phyloP scores from a whole-genome alignment of 495 filamentous ascomycete genomes.

The Podospora pseudoanserina region DNA sequence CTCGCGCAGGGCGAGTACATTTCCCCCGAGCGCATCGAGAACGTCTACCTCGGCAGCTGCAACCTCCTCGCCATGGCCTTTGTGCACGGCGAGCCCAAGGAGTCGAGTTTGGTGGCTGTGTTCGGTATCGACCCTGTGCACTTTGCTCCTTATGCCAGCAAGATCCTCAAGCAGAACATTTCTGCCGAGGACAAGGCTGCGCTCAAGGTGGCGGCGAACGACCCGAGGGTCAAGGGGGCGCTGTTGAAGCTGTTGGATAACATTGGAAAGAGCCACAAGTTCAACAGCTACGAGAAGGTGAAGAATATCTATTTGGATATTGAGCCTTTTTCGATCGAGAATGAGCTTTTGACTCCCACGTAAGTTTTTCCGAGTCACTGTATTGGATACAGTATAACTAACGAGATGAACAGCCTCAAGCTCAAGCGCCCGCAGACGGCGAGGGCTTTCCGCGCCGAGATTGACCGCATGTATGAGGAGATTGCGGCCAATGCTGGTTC shows the following conservation, averaged over 20 bases:
- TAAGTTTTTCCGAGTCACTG: conserved; percentile 49
- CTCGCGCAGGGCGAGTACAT: conserved; percentile 97
- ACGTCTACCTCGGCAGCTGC: conserved; percentile 78
- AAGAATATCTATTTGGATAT: conserved; percentile 68
- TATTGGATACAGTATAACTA: background rate
- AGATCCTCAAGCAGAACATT: conserved; percentile 66
- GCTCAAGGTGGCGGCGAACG: conserved; percentile 60
- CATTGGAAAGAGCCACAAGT: conserved; percentile 78
- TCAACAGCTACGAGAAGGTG: conserved; percentile 85
- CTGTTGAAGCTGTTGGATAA: conserved; percentile 76
- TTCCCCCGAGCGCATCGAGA: conserved; percentile 94
- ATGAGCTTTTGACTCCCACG: conserved; percentile 94
- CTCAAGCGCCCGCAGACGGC: conserved; percentile 88
- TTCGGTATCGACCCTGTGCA: conserved; percentile 79
- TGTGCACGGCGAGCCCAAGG: conserved; percentile 85
- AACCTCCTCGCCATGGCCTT: conserved; percentile 75
- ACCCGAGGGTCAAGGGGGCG: conserved; percentile 66
- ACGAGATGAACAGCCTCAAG: conserved; percentile 62
- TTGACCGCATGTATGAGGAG: conserved; percentile 82
- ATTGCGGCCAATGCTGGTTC: conserved; percentile 34
- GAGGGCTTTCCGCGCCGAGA: conserved; percentile 66
- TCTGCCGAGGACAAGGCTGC: conserved; percentile 58
- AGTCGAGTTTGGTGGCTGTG: conserved; percentile 79
- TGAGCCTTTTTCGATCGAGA: conserved; percentile 92
- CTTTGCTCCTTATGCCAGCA: conserved; percentile 75